A percentile compares a stretch with the other conserved stretches of the same genome.
Evolutionary conservation across 352 stramenopile species (phyloP).

Genomic region (Globisporangium okanoganense): DNA sequence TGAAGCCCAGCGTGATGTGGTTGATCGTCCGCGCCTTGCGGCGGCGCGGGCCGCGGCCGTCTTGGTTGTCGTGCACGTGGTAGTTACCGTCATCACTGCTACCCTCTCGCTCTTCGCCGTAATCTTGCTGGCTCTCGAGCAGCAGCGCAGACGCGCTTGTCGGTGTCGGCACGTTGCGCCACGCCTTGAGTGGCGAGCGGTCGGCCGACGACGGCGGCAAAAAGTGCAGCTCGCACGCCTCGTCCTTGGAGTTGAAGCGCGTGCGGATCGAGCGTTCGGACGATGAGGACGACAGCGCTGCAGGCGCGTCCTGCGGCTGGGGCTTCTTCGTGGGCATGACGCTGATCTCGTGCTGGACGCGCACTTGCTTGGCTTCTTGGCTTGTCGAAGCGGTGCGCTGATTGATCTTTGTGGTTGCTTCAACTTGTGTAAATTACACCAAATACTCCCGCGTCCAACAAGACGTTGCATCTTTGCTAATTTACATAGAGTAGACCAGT

Average conservation of each 20-base stretch:
- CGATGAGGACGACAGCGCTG: neutral
- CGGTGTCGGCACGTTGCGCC: conserved; percentile 63
- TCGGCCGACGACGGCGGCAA: conserved; percentile 71
- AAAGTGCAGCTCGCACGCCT: conserved; percentile 46
- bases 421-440: conserved; percentile 7
- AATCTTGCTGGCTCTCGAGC: conserved; percentile 45
- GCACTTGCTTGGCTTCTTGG: neutral
- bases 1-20: conserved; percentile 79
- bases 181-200: conserved; percentile 70
- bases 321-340: conserved; percentile 5
- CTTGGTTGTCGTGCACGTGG: conserved; percentile 23
- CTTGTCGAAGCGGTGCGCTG: neutral
- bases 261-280: conserved; percentile 41
- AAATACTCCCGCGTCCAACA: neutral
- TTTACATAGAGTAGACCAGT: too few species aligned
- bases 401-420: neutral
- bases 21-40: conserved; percentile 69
- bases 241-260: conserved; percentile 59
- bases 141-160: conserved; percentile 26
- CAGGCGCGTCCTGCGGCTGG: neutral
- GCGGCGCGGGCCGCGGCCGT: conserved; percentile 18
- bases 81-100: conserved; percentile 16
- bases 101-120: conserved; percentile 31
- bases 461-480: too few species aligned
- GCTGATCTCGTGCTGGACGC: neutral